phyloP scores from a whole-genome alignment of 371 early-diverging fungal species.

The Sporodiniella umbellata region DNA sequence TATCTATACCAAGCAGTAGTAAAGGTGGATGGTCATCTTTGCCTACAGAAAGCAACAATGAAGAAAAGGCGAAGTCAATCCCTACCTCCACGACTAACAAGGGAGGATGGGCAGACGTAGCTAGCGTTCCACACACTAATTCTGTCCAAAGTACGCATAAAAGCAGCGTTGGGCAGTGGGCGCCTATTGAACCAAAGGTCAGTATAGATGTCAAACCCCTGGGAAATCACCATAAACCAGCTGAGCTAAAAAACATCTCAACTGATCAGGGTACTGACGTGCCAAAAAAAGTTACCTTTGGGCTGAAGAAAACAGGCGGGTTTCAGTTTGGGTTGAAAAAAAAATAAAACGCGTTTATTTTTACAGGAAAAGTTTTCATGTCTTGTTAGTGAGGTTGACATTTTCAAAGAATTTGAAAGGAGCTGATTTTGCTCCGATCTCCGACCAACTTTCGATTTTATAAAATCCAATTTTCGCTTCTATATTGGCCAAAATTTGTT shows the following conservation, averaged over 20 bases:
- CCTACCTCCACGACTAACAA: background rate
- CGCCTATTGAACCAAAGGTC: too few species aligned
- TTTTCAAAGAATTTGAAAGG: too few species aligned
- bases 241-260: background rate
- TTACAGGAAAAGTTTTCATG: too few species aligned
- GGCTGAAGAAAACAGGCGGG: conserved; percentile 23
- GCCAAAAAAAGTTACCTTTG: conserved; percentile 28
- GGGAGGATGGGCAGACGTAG: background rate
- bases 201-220: background rate
- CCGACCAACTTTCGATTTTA: too few species aligned
- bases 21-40: background rate
- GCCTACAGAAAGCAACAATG: too few species aligned
- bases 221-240: background rate
- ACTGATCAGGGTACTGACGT: background rate
- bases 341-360: conserved; percentile 6
- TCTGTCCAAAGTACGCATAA: background rate
- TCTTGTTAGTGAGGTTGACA: too few species aligned
- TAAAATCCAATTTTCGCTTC: conserved; percentile 1
- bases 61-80: too few species aligned
- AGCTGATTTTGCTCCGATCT: too few species aligned
- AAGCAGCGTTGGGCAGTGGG: too few species aligned
- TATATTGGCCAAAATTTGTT: background rate
- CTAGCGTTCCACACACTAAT: background rate
- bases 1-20: background rate
- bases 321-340: conserved; percentile 39